A percentile compares a stretch with the other conserved stretches of the same genome.
phyloP scores from a whole-genome alignment of 169 alveolate species.

The Theileria orientalis region DNA sequence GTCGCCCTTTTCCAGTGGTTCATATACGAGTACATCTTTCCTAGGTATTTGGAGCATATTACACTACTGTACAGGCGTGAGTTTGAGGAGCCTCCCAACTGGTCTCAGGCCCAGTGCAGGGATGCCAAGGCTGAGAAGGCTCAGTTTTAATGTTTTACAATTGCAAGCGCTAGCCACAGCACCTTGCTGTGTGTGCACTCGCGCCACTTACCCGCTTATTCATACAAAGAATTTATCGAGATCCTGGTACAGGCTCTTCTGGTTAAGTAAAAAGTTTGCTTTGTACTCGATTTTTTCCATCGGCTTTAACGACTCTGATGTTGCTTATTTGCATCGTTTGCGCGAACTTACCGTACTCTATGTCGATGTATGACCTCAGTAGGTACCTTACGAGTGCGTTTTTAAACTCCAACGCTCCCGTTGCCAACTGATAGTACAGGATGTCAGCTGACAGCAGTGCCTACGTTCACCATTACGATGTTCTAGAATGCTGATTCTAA shows the following conservation, averaged over 20 bases:
- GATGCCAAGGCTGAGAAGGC: not conserved
- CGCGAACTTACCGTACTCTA: conserved; percentile 50
- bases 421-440: conserved; percentile 7
- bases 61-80: conserved; percentile 16
- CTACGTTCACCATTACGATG: no score
- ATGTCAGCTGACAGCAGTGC: conserved; percentile 38
- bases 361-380: conserved; percentile 31
- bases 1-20: conserved; percentile 12
- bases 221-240: conserved; percentile 30
- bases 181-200: no score
- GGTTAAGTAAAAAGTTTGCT: conserved; percentile 70
- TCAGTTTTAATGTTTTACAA: no score
- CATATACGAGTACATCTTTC: conserved; percentile 28
- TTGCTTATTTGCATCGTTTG: not conserved
- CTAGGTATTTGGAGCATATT: conserved; percentile 27
- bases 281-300: conserved; percentile 64
- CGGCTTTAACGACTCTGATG: conserved; percentile 24
- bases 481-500: no score
- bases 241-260: conserved; percentile 61
- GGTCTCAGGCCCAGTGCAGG: conserved; percentile 24
- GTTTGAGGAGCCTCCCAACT: conserved; percentile 53
- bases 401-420: conserved; percentile 38
- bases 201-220: not conserved
- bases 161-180: no score
- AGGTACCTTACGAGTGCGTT: conserved; percentile 24